Conservation (phyloP, 768 basidiomycete species). For the Phaffia tasmanica region DNA sequence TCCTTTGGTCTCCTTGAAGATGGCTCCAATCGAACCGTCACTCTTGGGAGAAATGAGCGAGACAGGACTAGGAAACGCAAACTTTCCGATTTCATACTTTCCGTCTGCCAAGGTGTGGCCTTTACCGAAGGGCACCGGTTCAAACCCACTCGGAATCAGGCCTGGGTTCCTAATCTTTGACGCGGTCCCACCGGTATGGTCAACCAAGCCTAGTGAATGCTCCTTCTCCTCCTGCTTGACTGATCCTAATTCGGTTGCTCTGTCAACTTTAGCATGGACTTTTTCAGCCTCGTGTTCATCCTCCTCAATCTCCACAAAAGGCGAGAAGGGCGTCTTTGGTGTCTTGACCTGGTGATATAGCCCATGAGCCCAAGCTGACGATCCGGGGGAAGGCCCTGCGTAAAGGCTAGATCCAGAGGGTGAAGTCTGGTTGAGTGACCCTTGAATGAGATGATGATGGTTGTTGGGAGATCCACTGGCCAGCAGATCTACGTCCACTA, state of each 20-base stretch:
- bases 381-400: slow-evolving; percentile 5
- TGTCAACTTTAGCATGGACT: slow-evolving; percentile 5
- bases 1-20: background rate
- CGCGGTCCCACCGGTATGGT: too few relatives aligned
- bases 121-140: slow-evolving; percentile 62
- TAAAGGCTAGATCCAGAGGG: background rate
- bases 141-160: slow-evolving; percentile 42
- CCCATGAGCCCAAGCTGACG: background rate
- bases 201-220: too few relatives aligned
- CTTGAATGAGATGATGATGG: background rate
- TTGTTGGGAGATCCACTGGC: background rate
- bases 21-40: too few relatives aligned
- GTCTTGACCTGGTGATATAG: slow-evolving; percentile 10
- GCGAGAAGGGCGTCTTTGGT: slow-evolving; percentile 18
- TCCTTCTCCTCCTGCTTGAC: slow-evolving; percentile 2
- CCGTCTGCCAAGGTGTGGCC: slow-evolving; percentile 55
- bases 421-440: background rate
- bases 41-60: background rate
- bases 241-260: background rate
- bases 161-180: background rate
- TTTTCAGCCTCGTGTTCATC: slow-evolving; percentile 19
- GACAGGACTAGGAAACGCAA: slow-evolving; percentile 47
- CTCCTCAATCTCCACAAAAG: slow-evolving; percentile 23
- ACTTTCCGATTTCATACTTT: slow-evolving; percentile 68
- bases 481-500: background rate